phyloP scores from a whole-genome alignment of 768 basidiomycete genomes.

The Termitomyces sp. region DNA sequence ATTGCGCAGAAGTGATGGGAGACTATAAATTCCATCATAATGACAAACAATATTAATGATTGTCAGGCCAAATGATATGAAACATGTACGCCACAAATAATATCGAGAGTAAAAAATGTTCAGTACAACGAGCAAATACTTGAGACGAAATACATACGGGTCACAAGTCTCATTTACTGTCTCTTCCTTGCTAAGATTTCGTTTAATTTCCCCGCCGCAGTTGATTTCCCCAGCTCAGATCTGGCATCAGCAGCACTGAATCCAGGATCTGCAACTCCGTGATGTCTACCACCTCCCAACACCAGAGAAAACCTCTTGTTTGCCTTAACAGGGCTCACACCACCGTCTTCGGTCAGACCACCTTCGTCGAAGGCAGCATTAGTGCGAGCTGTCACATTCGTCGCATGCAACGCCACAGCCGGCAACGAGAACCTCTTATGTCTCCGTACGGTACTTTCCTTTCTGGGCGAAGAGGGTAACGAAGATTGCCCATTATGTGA shows the following conservation, averaged over 20 bases:
- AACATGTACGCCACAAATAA: neutral
- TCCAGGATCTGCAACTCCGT: conserved; percentile 2
- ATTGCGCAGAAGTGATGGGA: no score
- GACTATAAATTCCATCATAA: no score
- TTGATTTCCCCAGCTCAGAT: conserved; percentile 33
- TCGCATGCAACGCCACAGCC: conserved; percentile 72
- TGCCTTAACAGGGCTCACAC: conserved; percentile 27
- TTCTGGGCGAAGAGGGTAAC: conserved; percentile 27
- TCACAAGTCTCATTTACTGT: conserved; percentile 1
- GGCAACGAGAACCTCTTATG: conserved; percentile 72
- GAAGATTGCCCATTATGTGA: conserved; percentile 14
- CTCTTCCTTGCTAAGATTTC: conserved; percentile 46
- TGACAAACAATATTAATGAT: neutral
- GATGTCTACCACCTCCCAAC: conserved; percentile 34
- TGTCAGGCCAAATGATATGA: neutral
- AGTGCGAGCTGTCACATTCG: conserved; percentile 63
- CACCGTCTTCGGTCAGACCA: conserved; percentile 16
- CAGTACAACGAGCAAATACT: neutral
- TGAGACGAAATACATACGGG: neutral
- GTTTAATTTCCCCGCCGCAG: conserved; percentile 51
- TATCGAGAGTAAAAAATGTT: neutral
- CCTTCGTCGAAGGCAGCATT: conserved; percentile 16
- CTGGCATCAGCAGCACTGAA: conserved; percentile 29
- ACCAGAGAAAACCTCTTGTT: conserved; percentile 54
- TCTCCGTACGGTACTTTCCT: conserved; percentile 59